phyloP scores from a whole-genome alignment of 768 basidiomycete genomes.

The Naganishia onofrii region DNA sequence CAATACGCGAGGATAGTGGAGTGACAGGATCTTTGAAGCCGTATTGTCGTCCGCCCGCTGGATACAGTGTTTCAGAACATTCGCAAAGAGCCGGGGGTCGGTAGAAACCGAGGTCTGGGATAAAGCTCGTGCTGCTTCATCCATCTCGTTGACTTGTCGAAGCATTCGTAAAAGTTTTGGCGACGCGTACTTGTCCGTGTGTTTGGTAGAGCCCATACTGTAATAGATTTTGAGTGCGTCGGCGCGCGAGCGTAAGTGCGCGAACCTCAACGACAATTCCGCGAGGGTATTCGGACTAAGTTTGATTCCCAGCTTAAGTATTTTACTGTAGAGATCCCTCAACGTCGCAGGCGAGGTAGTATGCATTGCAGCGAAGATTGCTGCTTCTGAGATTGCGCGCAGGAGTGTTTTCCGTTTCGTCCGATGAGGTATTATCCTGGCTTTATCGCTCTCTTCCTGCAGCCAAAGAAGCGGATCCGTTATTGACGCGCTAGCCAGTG shows the following conservation, averaged over 20 bases:
- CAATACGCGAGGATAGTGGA: not conserved
- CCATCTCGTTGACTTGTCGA: not conserved
- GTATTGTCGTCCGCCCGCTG: not conserved
- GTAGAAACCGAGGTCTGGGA: not conserved
- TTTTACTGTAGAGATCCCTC: not conserved
- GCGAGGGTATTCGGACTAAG: not conserved
- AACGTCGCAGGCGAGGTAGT: not conserved
- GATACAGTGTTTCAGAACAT: not conserved
- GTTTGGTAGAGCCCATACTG: not conserved
- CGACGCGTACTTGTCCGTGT: not conserved
- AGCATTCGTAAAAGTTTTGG: not conserved
- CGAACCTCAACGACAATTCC: not conserved
- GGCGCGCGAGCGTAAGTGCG: not conserved
- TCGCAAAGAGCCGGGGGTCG: not conserved
- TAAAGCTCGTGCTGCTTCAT: not conserved
- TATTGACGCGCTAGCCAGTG: not conserved
- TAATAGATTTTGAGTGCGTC: not conserved
- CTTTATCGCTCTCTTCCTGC: not conserved
- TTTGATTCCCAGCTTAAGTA: not conserved
- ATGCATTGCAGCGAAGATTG: not conserved
- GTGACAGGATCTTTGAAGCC: not conserved
- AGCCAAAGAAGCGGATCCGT: slow-evolving; percentile 6
- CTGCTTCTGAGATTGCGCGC: not conserved
- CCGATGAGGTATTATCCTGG: not conserved
- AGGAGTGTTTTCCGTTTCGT: not conserved